phyloP scores from a whole-genome alignment of 257 asterid genomes.

The Prunella vulgaris region DNA sequence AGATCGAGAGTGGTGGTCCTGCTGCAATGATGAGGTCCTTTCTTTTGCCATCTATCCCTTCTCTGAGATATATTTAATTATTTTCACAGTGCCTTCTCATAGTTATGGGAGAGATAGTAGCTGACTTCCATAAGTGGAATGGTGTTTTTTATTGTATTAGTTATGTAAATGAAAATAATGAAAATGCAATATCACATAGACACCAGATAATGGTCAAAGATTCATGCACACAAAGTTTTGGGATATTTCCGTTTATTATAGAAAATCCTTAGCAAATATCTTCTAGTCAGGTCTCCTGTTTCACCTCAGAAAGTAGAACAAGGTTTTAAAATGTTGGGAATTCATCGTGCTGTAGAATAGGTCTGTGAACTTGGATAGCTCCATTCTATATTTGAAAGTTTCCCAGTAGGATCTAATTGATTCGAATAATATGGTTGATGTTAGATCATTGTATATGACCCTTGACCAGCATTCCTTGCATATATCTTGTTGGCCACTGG shows the following conservation, averaged over 20 bases:
- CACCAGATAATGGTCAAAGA: neutral
- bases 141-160: neutral
- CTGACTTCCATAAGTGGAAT: neutral
- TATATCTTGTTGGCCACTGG: no score
- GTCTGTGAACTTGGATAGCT: neutral
- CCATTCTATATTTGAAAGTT: neutral
- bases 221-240: neutral
- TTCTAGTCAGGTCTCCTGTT: neutral
- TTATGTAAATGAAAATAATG: neutral
- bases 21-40: constrained; percentile 98
- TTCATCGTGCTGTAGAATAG: neutral
- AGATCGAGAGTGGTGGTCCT: constrained; percentile 96
- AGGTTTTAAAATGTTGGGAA: neutral
- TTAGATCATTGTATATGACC: neutral
- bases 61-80: neutral
- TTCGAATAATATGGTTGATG: neutral
- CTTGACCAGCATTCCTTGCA: neutral
- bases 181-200: neutral
- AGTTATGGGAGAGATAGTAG: neutral
- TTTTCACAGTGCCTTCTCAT: neutral
- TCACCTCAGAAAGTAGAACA: neutral
- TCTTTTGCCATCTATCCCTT: neutral
- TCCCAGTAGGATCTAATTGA: neutral
- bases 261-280: neutral
- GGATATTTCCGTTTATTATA: neutral